Percentiles rank a stretch among this genome's conserved stretches.
These are phyloP conservation scores for Lasiosphaeria ovina DNA, from an alignment of 495 filamentous ascomycete species.

Conservation along the genomic window DNA sequence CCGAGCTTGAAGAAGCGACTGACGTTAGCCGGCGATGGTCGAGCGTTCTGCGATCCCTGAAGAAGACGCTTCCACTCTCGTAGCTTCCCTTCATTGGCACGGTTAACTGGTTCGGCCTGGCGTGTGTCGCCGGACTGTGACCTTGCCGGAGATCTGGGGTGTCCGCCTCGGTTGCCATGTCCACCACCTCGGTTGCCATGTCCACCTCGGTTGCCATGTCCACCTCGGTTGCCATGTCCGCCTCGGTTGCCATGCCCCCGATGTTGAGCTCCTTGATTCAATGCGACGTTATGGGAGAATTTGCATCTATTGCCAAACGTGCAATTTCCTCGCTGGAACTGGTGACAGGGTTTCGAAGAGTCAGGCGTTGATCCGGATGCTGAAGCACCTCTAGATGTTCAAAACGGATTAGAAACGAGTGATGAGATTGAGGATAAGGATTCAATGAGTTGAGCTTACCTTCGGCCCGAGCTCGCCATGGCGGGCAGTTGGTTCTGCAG, in stretches of 20 bases:
- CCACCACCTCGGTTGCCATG: not conserved
- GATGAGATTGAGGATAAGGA: too few species aligned
- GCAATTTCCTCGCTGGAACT: not conserved
- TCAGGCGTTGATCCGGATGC: not conserved
- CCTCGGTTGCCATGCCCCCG: not conserved
- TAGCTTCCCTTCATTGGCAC: conserved; percentile 18
- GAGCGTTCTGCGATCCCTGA: conserved; percentile 14
- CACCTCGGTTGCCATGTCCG: not conserved
- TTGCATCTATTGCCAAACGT: not conserved
- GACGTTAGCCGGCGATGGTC: conserved; percentile 5
- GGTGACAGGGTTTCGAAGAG: not conserved
- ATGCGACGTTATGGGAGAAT: not conserved
- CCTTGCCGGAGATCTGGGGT: not conserved
- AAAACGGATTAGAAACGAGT: too few species aligned
- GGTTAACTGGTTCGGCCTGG: not conserved
- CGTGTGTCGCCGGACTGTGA: not conserved
- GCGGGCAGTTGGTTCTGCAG: too few species aligned
- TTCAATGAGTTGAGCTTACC: too few species aligned
- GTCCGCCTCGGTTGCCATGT: not conserved
- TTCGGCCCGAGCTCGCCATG: too few species aligned
- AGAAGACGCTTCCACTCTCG: conserved; percentile 30
- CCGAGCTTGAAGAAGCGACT: conserved; percentile 33
- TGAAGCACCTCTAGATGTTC: too few species aligned
- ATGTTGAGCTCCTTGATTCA: not conserved
- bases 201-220: not conserved